Evolutionary conservation across 257 asterid species (phyloP).

Genomic region (Cinchona pubescens): DNA sequence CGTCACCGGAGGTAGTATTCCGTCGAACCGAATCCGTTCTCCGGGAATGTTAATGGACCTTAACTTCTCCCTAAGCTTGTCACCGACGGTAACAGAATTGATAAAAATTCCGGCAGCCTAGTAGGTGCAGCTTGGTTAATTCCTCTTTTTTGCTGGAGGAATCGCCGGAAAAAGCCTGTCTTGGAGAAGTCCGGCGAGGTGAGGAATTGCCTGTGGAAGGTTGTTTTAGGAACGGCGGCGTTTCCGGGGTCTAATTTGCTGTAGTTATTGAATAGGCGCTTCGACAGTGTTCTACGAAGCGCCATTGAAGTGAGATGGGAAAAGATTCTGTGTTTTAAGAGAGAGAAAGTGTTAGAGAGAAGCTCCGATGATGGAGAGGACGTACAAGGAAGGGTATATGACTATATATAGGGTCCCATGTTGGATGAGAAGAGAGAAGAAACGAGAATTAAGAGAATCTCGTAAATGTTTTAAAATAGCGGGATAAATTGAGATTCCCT

Average conservation of each 20-base stretch:
- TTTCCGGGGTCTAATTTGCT: slow-evolving; percentile 12
- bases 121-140: slow-evolving; percentile 42
- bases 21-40: slow-evolving; percentile 33
- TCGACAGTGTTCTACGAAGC: slow-evolving; percentile 39
- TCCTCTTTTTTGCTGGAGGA: slow-evolving; percentile 47
- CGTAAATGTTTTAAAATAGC: too few species aligned
- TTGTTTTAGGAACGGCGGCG: slow-evolving; percentile 11
- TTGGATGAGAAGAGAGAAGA: slow-evolving; percentile 4
- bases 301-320: slow-evolving; percentile 44
- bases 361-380: slow-evolving; percentile 28
- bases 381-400: slow-evolving; percentile 18
- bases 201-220: slow-evolving; percentile 30
- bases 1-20: slow-evolving; percentile 17
- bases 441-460: too few species aligned
- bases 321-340: not conserved
- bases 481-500: not conserved
- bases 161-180: slow-evolving; percentile 37
- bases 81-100: slow-evolving; percentile 64
- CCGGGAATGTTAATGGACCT: slow-evolving; percentile 37
- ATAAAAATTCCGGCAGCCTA: slow-evolving; percentile 45
- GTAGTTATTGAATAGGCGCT: slow-evolving; percentile 19
- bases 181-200: slow-evolving; percentile 27
- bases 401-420: slow-evolving; percentile 41
- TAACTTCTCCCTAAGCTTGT: slow-evolving; percentile 54
- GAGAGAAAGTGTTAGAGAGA: slow-evolving; percentile 3